These are phyloP conservation scores for Cercospora zeae-maydis DNA, from an alignment of 2,329 filamentous ascomycete genomes.

Conservation along the genomic window DNA sequence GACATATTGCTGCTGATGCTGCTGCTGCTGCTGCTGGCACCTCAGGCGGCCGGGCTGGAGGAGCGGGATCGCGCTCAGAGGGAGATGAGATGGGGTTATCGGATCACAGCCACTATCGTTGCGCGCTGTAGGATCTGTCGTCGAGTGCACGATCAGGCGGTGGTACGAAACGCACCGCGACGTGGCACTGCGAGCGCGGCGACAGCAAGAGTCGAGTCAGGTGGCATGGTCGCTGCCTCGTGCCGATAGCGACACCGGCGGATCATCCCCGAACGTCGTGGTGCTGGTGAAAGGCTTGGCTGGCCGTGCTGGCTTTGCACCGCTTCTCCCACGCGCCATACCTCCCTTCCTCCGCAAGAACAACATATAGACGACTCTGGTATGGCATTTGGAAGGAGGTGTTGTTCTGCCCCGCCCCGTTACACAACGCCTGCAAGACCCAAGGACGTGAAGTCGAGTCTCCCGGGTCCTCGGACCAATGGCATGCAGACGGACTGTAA, in stretches of 20 bases:
- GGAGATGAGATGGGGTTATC: not conserved
- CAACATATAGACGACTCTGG: not conserved
- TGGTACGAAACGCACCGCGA: not conserved
- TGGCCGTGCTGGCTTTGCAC: not conserved
- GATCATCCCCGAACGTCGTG: not conserved
- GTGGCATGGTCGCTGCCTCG: not conserved
- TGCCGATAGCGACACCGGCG: not conserved
- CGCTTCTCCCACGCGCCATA: not conserved
- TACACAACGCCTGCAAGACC: slow-evolving; percentile 10
- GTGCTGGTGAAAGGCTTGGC: not conserved
- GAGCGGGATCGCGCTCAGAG: not conserved
- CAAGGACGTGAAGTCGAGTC: slow-evolving; percentile 5
- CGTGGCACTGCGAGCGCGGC: not conserved
- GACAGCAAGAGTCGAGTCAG: not conserved
- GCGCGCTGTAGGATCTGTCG: not conserved
- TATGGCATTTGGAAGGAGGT: slow-evolving; percentile 11
- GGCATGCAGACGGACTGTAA: not conserved
- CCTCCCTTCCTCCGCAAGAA: not conserved
- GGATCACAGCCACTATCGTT: not conserved
- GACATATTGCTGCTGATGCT: slow-evolving; percentile 14
- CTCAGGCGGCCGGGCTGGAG: not conserved
- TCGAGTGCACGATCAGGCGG: not conserved
- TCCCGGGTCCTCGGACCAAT: slow-evolving; percentile 4
- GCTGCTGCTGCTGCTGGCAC: not conserved
- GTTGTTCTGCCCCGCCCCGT: not conserved